Evolutionary conservation across 805 yeast species (phyloP), one percentile per base, ranked within the genome.

Genomic region (Dipodascopsis tothii): DNA sequence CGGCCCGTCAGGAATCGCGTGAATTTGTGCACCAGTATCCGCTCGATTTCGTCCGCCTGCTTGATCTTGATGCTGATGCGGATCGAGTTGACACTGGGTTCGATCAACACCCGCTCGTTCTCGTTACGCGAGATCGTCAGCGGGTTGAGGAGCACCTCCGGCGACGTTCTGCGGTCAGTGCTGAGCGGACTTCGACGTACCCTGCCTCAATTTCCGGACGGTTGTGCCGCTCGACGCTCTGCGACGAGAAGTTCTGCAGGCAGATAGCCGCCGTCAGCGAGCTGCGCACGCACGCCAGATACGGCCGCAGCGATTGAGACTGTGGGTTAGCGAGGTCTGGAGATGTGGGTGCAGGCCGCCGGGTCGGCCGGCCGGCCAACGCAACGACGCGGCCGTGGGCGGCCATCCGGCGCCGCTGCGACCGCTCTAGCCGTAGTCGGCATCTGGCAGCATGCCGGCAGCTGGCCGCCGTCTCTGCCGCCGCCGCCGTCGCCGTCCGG

Each of bases 231-330:
- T 92, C 98, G 18, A 84, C 96, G 45, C 84, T 74, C 65, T 90
- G 96, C 5, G 97, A 92, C 25, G 96, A 82, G 62, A 92, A 92
- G 68, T 88, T 88, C 61, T 86, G 90, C 52, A 92, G 71, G 57
- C 95, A 85, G 34, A 92, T 72, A 4, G 97, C 95, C 6, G 96
- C 96, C 21, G 94, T 85, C 55, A 92, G 74, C 22, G 97, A 86
- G 44, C 82, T 77, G 64, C 97, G 81, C 32, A 92, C 98, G 1
- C 96, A 96, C 5, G 84, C 80, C 42, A 92, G 74, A 59, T 92
- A 92, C 47, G 98, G 98, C 59, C 90, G 85, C 48, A 92, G 75
- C 2, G 98, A 90, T 77, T 92, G 98, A 11, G 97, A 90, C 98
- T 84, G 39, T 20, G 22, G 4, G 14, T 9, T 25, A 9, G 9